A percentile compares a stretch with the other conserved stretches of the same genome.
These are phyloP conservation scores for Laguncularia racemosa DNA, from an alignment of 345 rosid genomes.

Conservation along the genomic window DNA sequence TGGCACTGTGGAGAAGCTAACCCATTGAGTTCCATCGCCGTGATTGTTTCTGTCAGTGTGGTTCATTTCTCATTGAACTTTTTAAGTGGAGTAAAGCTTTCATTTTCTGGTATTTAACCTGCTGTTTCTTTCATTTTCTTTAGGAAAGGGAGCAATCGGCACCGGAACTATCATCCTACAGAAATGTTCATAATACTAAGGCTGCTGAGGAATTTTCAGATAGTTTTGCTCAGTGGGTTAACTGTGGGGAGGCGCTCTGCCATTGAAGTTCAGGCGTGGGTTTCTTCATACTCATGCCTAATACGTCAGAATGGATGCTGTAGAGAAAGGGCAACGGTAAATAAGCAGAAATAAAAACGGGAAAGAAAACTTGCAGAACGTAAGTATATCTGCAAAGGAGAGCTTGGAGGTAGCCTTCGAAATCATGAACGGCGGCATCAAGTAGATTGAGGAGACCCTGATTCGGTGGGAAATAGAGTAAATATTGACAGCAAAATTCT, in stretches of 20 bases:
- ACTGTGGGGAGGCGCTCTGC: conserved; percentile 66
- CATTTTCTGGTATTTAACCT: background rate
- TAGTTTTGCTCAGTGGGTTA: conserved; percentile 81
- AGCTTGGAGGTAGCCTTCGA: too few species aligned
- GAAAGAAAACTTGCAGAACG: too few species aligned
- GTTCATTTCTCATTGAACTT: too few species aligned
- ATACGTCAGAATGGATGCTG: too few species aligned
- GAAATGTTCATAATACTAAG: conserved; percentile 16
- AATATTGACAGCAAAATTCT: conserved; percentile 33
- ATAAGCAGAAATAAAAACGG: too few species aligned
- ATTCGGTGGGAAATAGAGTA: conserved; percentile 31
- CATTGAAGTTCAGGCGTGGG: conserved; percentile 27
- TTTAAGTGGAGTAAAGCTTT: background rate
- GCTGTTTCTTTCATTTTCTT: conserved; percentile 13
- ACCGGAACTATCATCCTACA: conserved; percentile 27
- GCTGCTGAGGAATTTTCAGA: conserved; percentile 58
- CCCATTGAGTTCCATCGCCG: too few species aligned
- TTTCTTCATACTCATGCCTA: background rate
- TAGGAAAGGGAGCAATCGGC: conserved; percentile 56
- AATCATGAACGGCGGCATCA: too few species aligned
- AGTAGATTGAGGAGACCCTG: conserved; percentile 1
- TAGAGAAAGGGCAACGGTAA: too few species aligned
- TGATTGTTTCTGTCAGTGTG: too few species aligned
- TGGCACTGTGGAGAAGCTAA: too few species aligned
- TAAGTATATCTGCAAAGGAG: too few species aligned